phyloP scores from a whole-genome alignment of 257 asterid genomes.

The Gentiana macrophylla region DNA sequence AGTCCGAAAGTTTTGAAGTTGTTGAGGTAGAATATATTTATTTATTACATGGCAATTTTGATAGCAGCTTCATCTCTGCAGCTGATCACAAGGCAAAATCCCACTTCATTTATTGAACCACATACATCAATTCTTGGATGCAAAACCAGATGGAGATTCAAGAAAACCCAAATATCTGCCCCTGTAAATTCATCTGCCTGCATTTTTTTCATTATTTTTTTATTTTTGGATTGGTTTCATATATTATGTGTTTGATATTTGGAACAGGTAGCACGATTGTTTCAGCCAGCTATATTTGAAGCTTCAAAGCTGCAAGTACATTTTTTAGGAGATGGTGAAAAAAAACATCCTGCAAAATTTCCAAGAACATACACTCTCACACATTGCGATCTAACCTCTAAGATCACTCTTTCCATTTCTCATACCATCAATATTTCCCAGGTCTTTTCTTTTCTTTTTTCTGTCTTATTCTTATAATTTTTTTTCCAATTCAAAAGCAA shows the following conservation, averaged over 20 bases:
- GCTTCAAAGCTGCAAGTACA: constrained; percentile 63
- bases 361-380: constrained; percentile 75
- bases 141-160: constrained; percentile 33
- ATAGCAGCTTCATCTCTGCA: constrained; percentile 25
- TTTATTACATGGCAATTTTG: constrained; percentile 39
- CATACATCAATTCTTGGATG: constrained; percentile 20
- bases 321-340: constrained; percentile 45
- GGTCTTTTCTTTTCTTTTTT: constrained; percentile 15
- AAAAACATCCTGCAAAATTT: constrained; percentile 55
- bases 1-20: constrained; percentile 1
- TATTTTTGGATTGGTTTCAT: neutral
- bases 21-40: neutral
- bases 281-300: constrained; percentile 80
- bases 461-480: no score
- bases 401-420: constrained; percentile 60
- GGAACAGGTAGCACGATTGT: constrained; percentile 66
- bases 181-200: constrained; percentile 36
- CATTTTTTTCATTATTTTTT: neutral
- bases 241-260: neutral
- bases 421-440: constrained; percentile 53
- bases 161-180: constrained; percentile 23
- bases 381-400: constrained; percentile 61
- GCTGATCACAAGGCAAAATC: constrained; percentile 38
- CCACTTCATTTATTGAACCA: constrained; percentile 16
- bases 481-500: no score